These are phyloP conservation scores for Paramicrosporidium saccamoebae DNA, from an alignment of 371 early-diverging fungal species.

Conservation along the genomic window DNA sequence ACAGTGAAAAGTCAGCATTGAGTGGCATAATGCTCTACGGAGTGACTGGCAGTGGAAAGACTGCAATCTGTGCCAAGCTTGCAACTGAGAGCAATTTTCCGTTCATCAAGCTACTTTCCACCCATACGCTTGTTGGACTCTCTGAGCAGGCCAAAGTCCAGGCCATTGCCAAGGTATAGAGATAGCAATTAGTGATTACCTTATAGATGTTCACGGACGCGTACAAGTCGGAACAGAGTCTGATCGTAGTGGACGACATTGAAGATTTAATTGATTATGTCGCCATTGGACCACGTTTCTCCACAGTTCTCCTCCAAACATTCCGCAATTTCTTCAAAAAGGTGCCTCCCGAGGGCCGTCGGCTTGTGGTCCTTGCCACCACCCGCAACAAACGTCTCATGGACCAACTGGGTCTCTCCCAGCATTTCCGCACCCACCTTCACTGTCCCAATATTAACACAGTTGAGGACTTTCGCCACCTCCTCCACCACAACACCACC, in stretches of 20 bases:
- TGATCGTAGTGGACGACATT: conserved; percentile 88
- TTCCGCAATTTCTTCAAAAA: conserved; percentile 64
- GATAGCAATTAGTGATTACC: not conserved
- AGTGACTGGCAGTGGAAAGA: conserved; percentile 78
- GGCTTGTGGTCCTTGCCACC: conserved; percentile 54
- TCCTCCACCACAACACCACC: too few species aligned
- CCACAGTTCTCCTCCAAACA: conserved; percentile 82
- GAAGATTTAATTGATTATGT: conserved; percentile 94
- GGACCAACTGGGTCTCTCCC: conserved; percentile 49
- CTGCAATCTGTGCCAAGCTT: conserved; percentile 83
- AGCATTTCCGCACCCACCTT: conserved; percentile 47
- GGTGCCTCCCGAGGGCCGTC: conserved; percentile 49
- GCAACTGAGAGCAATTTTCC: conserved; percentile 84
- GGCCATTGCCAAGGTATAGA: conserved; percentile 45
- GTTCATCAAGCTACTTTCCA: conserved; percentile 90
- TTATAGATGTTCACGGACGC: conserved; percentile 66
- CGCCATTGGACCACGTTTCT: conserved; percentile 90
- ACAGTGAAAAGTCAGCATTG: conserved; percentile 43
- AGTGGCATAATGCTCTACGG: conserved; percentile 67
- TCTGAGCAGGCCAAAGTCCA: conserved; percentile 68
- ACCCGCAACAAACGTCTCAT: conserved; percentile 39
- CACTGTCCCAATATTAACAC: conserved; percentile 42
- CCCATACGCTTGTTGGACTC: conserved; percentile 87
- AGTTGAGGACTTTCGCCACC: too few species aligned
- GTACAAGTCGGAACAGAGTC: conserved; percentile 80